Percentiles rank a stretch among this genome's conserved stretches.
Evolutionary conservation across 495 filamentous ascomycete genomes (phyloP).

Genomic region (Sordaria brevicollis): DNA sequence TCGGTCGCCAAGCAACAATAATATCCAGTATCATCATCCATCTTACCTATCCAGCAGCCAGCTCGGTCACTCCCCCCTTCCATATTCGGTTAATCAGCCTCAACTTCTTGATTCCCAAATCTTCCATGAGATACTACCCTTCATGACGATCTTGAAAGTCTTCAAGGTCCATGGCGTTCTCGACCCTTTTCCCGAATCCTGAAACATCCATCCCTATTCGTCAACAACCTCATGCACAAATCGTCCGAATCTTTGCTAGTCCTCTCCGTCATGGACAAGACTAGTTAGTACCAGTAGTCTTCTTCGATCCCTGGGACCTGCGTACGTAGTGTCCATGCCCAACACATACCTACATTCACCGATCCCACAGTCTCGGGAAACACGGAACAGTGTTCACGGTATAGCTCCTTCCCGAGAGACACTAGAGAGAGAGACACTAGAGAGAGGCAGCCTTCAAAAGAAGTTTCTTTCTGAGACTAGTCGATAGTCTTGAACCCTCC

Average conservation of each 20-base stretch:
- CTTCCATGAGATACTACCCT: neutral
- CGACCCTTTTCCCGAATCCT: neutral
- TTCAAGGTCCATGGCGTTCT: neutral
- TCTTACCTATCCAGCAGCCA: neutral
- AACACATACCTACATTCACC: constrained; percentile 2
- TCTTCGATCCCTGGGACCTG: neutral
- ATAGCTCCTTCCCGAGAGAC: neutral
- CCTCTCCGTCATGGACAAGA: neutral
- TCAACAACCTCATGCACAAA: neutral
- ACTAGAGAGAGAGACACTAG: neutral
- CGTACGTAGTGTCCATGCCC: neutral
- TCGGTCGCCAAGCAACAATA: neutral
- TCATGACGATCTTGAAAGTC: neutral
- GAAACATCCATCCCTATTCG: neutral
- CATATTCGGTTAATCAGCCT: neutral
- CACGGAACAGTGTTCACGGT: neutral
- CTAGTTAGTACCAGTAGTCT: neutral
- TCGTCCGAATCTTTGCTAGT: neutral
- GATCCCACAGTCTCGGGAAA: constrained; percentile 12
- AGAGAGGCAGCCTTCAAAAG: neutral
- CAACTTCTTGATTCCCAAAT: neutral
- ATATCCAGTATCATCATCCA: neutral
- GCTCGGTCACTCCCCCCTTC: neutral
- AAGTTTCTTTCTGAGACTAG: neutral
- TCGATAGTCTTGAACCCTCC: neutral